phyloP scores from a whole-genome alignment of 2,329 filamentous ascomycete genomes.

The Paracoccidioides brasiliensis region DNA sequence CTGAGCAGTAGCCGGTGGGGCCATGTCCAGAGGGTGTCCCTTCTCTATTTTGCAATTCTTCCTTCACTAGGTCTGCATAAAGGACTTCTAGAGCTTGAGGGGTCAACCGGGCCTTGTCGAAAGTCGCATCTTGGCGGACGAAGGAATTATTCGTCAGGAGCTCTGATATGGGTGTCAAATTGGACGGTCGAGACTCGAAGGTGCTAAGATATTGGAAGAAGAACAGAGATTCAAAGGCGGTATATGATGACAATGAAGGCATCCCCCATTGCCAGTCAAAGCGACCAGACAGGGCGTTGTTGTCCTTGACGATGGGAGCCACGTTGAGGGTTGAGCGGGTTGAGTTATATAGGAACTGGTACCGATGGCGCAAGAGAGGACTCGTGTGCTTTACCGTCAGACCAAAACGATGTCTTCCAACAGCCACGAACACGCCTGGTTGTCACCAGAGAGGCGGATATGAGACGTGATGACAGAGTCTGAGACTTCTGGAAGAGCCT shows the following conservation, averaged over 20 bases:
- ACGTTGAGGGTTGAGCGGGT: conserved; percentile 16
- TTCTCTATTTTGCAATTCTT: conserved; percentile 48
- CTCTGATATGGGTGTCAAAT: conserved; percentile 61
- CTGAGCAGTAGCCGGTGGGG: conserved; percentile 20
- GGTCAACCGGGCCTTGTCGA: conserved; percentile 60
- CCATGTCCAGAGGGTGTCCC: conserved; percentile 19
- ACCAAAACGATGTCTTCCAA: conserved; percentile 1
- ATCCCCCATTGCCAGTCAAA: conserved; percentile 38
- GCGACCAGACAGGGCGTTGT: conserved; percentile 23
- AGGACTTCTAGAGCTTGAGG: conserved; percentile 67
- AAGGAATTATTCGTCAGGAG: conserved; percentile 60
- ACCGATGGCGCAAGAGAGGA: neutral
- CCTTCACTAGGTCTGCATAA: conserved; percentile 62
- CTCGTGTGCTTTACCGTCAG: neutral
- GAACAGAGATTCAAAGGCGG: conserved; percentile 72
- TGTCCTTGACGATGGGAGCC: conserved; percentile 24
- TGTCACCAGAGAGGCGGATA: neutral
- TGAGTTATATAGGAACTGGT: neutral
- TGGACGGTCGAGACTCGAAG: conserved; percentile 51
- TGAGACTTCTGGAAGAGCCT: neutral
- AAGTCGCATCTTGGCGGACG: conserved; percentile 56
- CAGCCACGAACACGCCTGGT: neutral
- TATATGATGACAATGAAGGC: conserved; percentile 54
- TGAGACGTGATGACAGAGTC: neutral
- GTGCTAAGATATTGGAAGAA: conserved; percentile 67